A percentile compares a stretch with the other conserved stretches of the same genome.
Conservation (phyloP, 163 green algal species). For the Prototheca stagnorum region DNA sequence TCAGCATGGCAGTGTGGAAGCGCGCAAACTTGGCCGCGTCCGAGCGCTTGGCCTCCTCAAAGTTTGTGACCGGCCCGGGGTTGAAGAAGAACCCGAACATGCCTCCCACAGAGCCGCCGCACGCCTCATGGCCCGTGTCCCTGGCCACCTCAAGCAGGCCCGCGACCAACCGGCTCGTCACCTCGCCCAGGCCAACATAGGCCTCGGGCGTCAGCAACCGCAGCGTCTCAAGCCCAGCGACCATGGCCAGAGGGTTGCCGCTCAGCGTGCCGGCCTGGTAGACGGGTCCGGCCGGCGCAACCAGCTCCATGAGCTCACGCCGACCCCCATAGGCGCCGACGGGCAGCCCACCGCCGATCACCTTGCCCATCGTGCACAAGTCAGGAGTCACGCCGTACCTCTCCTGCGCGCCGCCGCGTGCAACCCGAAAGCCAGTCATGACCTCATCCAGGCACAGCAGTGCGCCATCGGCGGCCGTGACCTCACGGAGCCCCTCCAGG, state of each 20-base stretch:
- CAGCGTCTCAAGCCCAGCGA: slow-evolving; percentile 92
- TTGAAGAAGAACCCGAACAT: slow-evolving; percentile 99
- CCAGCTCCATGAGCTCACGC: slow-evolving; percentile 93
- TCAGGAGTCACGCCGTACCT: slow-evolving; percentile 93
- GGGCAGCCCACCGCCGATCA: slow-evolving; percentile 75
- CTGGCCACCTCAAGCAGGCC: slow-evolving; percentile 72
- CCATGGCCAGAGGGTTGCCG: slow-evolving; percentile 98
- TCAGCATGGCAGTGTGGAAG: slow-evolving; percentile 94
- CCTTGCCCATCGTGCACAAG: slow-evolving; percentile 73
- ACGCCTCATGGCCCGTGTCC: slow-evolving; percentile 74
- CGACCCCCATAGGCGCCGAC: slow-evolving; percentile 91
- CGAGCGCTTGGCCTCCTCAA: slow-evolving; percentile 67
- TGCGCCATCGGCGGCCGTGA: slow-evolving; percentile 66
- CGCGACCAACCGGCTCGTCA: slow-evolving; percentile 67
- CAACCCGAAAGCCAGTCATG: slow-evolving; percentile 88
- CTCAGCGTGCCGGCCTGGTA: slow-evolving; percentile 89
- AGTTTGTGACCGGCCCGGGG: slow-evolving; percentile 78
- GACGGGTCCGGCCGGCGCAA: slow-evolving; percentile 87
- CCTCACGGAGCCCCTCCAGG: slow-evolving; percentile 75
- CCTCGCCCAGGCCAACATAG: slow-evolving; percentile 86
- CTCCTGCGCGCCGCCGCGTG: slow-evolving; percentile 74
- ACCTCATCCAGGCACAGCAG: slow-evolving; percentile 99
- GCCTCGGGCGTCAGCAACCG: slow-evolving; percentile 63
- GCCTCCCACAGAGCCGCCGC: slow-evolving; percentile 74
- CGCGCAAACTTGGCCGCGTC: slow-evolving; percentile 91